Conservation (phyloP, 345 rosid species). For the Lepidium aucheri region DNA sequence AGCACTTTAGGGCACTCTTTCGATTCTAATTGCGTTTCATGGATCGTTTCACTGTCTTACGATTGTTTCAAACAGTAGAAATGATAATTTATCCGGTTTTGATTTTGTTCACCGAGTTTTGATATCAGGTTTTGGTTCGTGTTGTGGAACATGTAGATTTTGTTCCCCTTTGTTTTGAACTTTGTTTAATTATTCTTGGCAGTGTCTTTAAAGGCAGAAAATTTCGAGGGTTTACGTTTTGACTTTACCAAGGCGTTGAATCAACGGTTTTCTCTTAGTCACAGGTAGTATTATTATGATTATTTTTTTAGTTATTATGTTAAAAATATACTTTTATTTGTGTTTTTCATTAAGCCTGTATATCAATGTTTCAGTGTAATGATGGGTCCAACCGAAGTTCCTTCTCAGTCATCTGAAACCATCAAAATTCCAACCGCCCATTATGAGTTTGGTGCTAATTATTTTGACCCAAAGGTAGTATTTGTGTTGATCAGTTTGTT, state of each 20-base stretch:
- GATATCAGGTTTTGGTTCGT: not conserved
- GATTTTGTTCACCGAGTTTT: not conserved
- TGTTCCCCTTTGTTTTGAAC: not conserved
- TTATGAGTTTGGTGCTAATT: conserved; percentile 95
- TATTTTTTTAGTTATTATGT: not conserved
- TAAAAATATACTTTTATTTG: not conserved
- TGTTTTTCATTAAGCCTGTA: not conserved
- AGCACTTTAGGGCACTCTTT: not conserved
- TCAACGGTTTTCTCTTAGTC: conserved; percentile 80
- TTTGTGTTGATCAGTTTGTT: not conserved
- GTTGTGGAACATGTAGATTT: not conserved
- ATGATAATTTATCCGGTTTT: not conserved
- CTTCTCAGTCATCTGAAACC: conserved; percentile 79
- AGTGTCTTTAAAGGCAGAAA: conserved; percentile 95
- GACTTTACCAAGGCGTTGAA: conserved; percentile 87
- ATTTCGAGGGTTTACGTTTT: conserved; percentile 92
- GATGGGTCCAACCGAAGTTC: conserved; percentile 92
- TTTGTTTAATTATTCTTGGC: conserved; percentile 22
- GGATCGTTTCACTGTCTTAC: not conserved
- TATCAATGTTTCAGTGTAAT: conserved; percentile 43
- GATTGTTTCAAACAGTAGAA: not conserved
- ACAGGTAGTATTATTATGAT: conserved; percentile 41
- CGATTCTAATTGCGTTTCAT: not conserved
- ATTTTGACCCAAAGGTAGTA: conserved; percentile 51
- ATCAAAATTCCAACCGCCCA: conserved; percentile 84